Base-by-base conservation (phyloP, 1,139 yeast species). In the Geotrichum aggregatum region DNA sequence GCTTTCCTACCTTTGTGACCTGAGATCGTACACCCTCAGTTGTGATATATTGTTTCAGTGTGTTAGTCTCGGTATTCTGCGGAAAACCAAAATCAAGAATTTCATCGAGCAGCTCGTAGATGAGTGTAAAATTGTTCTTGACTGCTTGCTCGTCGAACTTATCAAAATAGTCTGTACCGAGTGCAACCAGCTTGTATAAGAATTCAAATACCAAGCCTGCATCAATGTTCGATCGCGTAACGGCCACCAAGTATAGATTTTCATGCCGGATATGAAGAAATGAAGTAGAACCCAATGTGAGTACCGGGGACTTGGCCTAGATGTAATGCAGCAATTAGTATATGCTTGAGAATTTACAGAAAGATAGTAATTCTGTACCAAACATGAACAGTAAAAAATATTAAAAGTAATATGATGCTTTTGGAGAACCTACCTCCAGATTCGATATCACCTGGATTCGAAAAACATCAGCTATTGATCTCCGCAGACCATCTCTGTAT, bases 241-340 rank as follows among this genome's bases (percentile, higher is more conserved):
- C 92, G 0, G 91, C 95, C 16, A 91, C 95, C 13, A 88, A 65
- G 84, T 95, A 92, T 19, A 92, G 63, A 54, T 77, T 74, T 14
- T 83, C 84, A 52, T 83, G 79, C 59, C 80, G 79, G 47, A 87
- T 83, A 64, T 89, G 91, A 45, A 89, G 76, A 66, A 91, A 92
- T 0, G 96, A 85, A 0, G 98, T 92, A 0, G 96, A 87, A 2
- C 98, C 98, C 41, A 92, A 71, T 0, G 98, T 92, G 52, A 91
- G 71, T 5, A 92, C 83, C 0, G 98, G 98, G 2, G 95, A 84
- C 58, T 86, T 76, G 30, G 75, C 71, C 61, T 77, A 19, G 14
- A 24, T 5, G 8, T n/a, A n/a, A n/a, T n/a, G n/a, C 40, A 21
- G 47, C 39, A 26, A 16, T 19, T n/a, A 4, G 19, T 24, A 43